phyloP scores from a whole-genome alignment of 2,329 filamentous ascomycete species.

The Fusarium clavum region DNA sequence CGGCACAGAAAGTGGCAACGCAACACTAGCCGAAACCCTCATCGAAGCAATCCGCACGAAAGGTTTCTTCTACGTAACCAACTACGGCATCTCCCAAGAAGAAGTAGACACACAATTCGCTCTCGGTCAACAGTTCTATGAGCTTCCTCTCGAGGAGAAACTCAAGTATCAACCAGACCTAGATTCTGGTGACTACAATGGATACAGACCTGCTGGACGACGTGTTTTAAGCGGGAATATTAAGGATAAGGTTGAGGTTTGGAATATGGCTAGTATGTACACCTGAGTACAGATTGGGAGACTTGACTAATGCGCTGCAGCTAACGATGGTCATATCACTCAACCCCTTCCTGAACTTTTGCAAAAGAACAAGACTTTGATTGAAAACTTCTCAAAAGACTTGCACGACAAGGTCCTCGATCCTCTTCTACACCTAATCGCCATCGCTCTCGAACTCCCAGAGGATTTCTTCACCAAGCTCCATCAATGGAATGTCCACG shows the following conservation, averaged over 20 bases:
- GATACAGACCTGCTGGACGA: constrained; percentile 63
- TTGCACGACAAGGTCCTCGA: constrained; percentile 66
- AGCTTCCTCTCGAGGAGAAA: constrained; percentile 69
- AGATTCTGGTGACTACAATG: constrained; percentile 66
- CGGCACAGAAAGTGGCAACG: constrained; percentile 49
- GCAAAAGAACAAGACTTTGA: neutral
- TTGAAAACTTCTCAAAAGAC: constrained; percentile 43
- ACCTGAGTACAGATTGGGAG: neutral
- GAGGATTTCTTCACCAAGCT: constrained; percentile 65
- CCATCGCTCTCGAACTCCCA: constrained; percentile 69
- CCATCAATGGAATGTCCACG: constrained; percentile 68
- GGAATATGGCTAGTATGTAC: constrained; percentile 53
- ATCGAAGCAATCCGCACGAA: constrained; percentile 52
- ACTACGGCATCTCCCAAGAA: constrained; percentile 69
- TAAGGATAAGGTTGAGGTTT: constrained; percentile 54
- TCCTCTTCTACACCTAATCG: constrained; percentile 69
- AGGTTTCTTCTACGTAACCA: constrained; percentile 58
- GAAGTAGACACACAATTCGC: constrained; percentile 70
- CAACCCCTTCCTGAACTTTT: constrained; percentile 33
- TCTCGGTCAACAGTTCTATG: constrained; percentile 65
- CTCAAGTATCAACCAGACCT: constrained; percentile 64
- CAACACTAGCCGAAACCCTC: constrained; percentile 44
- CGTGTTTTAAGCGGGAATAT: constrained; percentile 52
- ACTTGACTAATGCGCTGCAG: neutral
- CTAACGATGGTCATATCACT: constrained; percentile 48